These are phyloP conservation scores for Dacryopinax primogenitus DNA, from an alignment of 768 basidiomycete genomes.

Conservation along the genomic window DNA sequence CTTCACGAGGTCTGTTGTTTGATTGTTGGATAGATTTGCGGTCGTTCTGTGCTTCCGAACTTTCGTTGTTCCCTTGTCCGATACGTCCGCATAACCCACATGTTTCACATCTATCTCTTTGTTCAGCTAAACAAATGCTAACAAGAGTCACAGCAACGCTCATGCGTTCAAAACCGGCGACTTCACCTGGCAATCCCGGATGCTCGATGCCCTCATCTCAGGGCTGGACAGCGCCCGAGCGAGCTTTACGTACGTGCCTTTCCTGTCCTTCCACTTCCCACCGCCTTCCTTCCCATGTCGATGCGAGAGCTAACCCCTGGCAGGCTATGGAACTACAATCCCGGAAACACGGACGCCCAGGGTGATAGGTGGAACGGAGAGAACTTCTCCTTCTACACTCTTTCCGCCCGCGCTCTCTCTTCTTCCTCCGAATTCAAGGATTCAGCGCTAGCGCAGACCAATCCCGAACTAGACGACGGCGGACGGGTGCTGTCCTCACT, in stretches of 20 bases:
- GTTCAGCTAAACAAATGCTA: not conserved
- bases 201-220: conserved; percentile 90
- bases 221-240: conserved; percentile 64
- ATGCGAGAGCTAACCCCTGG: not conserved
- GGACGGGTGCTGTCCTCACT: conserved; percentile 61
- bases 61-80: no score
- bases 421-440: no score
- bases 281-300: not conserved
- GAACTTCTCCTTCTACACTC: conserved; percentile 85
- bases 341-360: conserved; percentile 57
- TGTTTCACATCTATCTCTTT: no score
- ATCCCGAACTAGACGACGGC: conserved; percentile 69
- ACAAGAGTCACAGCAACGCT: conserved; percentile 37
- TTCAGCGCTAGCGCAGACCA: conserved; percentile 38
- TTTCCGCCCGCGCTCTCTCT: conserved; percentile 33
- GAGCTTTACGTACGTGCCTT: conserved; percentile 64
- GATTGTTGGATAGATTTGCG: no score
- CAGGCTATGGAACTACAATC: conserved; percentile 93
- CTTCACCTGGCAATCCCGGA: conserved; percentile 70
- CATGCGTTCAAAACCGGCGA: conserved; percentile 60
- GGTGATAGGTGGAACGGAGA: conserved; percentile 95
- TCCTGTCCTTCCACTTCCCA: not conserved
- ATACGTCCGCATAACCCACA: no score
- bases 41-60: no score
- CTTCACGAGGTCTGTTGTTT: no score